Base-by-base conservation (phyloP, 2,329 filamentous ascomycete genomes). In the Kalmusia sp. region DNA sequence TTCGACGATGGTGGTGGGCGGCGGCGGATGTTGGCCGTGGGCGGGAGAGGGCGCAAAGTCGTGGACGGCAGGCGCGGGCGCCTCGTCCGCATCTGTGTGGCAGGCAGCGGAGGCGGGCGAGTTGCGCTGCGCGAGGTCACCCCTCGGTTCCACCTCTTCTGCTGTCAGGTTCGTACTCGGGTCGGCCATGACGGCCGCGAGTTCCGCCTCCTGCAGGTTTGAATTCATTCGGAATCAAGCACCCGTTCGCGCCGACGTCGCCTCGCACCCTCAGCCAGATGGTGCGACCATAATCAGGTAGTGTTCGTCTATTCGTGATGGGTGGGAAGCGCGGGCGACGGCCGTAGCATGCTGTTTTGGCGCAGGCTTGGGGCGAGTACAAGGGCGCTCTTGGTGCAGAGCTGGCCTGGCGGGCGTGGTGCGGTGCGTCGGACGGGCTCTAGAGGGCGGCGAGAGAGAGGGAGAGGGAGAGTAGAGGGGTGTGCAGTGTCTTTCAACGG, bases 311-410 rank as follows among this genome's bases (percentile, higher is more conserved):
- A 58, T 58, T 39, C 38, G 63, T 49, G 37, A 47, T 52, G 47
- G 51, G 58, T 54, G 55, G 46, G 39, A 56, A 41, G 50, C 37
- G 54, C 41, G 44, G 43, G 58, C 51, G 59, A 53, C 39, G 55
- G 56, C 53, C 52, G 62, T 65, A 52, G 66, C 69, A 73, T 73
- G 24, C 62, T 72, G 70, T 55, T 52, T 49, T 45, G 54, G 40
- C 24, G 44, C 37, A 21, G 39, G 45, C 19, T 24, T 12, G 39
- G 44, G 7, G 17, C 28, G 24, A n/a, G 24, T 43, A 44, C 38
- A 55, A 51, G 51, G 49, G 50, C 40, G 40, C 22, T 35, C 27
- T 30, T 49, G 41, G 48, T 49, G 49, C 50, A 24, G 34, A 52
- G 52, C 48, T 14, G 19, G 57, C 51, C 6, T 22, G 17, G 48